A percentile compares a stretch with the other conserved stretches of the same genome.
Conservation (phyloP, 805 yeast genomes). For the Saccharomyces eubayanus region DNA sequence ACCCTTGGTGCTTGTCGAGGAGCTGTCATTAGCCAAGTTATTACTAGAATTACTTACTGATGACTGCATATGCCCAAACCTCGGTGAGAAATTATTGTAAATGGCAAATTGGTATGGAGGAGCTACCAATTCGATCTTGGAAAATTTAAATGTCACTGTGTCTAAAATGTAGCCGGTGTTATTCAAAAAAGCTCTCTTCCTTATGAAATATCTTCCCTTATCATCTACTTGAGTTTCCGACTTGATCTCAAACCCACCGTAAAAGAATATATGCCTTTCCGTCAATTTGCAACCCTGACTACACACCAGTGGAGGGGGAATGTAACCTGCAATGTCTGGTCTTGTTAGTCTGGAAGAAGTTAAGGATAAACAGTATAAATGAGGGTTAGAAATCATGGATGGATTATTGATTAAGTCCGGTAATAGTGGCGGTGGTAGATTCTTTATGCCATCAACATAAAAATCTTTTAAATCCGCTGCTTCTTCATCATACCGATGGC, state of each 20-base stretch:
- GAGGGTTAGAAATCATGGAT: constrained; percentile 33
- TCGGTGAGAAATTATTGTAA: constrained; percentile 30
- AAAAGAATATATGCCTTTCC: constrained; percentile 48
- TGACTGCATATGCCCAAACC: constrained; percentile 36
- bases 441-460: constrained; percentile 33
- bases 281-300: constrained; percentile 44
- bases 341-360: constrained; percentile 34
- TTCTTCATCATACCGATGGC: constrained; percentile 18
- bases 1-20: constrained; percentile 1
- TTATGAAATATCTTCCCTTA: constrained; percentile 31
- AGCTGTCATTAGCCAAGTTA: neutral
- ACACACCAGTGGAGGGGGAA: constrained; percentile 47
- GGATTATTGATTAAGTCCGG: constrained; percentile 37
- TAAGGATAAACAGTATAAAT: constrained; percentile 33
- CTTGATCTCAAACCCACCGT: constrained; percentile 58
- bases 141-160: constrained; percentile 39
- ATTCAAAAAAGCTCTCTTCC: constrained; percentile 41
- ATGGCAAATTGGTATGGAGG: constrained; percentile 26
- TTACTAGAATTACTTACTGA: constrained; percentile 10
- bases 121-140: constrained; percentile 35
- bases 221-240: constrained; percentile 23
- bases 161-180: constrained; percentile 55
- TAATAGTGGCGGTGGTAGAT: constrained; percentile 41
- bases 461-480: constrained; percentile 31
- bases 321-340: constrained; percentile 32